Percentiles rank a stretch among this genome's conserved stretches.
phyloP scores from a whole-genome alignment of 179 eudicot species.

The Beta macrorhiza region DNA sequence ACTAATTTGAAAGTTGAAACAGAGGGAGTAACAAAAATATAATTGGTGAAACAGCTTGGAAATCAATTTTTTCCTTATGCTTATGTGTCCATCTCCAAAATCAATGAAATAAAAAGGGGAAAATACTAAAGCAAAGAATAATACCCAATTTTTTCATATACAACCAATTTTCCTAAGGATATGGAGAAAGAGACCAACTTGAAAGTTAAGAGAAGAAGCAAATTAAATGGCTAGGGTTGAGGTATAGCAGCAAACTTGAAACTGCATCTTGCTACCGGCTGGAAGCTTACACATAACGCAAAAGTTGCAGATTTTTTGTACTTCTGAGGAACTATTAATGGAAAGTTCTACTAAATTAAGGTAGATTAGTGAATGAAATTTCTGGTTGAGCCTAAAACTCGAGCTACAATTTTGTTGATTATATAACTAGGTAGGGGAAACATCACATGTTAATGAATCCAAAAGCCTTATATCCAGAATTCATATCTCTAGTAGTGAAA shows the following conservation, averaged over 20 bases:
- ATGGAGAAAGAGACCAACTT: not conserved
- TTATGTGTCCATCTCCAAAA: not conserved
- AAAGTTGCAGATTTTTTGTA: not conserved
- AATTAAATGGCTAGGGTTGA: not conserved
- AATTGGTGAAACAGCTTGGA: too few relatives aligned
- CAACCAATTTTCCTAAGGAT: not conserved
- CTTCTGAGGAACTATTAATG: not conserved
- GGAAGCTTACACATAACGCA: not conserved
- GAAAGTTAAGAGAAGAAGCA: not conserved
- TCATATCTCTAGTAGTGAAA: not conserved
- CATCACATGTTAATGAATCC: not conserved
- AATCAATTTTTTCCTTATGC: not conserved
- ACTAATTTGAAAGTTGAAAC: too few relatives aligned
- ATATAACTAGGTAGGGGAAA: not conserved
- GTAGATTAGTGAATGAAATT: not conserved
- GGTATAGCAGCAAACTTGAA: not conserved
- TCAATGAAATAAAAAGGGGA: not conserved
- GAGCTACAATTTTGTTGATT: not conserved
- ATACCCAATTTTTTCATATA: too few relatives aligned
- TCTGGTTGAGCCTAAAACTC: not conserved
- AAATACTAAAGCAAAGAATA: not conserved
- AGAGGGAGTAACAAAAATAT: too few relatives aligned
- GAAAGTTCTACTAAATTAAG: not conserved
- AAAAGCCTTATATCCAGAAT: not conserved
- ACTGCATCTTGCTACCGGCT: not conserved